Base-by-base conservation (phyloP, 2,329 filamentous ascomycete species). In the Aspergillus floridensis region DNA sequence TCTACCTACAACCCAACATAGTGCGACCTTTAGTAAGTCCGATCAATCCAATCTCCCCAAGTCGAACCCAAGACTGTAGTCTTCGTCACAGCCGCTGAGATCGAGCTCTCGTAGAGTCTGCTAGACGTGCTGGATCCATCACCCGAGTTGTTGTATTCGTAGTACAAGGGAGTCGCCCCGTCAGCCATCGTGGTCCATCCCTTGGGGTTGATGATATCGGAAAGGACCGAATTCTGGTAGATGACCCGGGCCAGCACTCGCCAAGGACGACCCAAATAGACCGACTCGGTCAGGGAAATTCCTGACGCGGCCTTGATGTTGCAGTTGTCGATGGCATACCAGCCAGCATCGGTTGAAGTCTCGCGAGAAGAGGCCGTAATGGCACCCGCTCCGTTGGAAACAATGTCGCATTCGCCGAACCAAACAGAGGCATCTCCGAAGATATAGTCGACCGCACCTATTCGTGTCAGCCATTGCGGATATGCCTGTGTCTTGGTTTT, bases 191-290 rank as follows among this genome's bases (percentile, higher is more conserved):
- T 67, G 2, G 70, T 72, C 73, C 73, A 75, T 5, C 72, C 72
- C 32, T 64, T 66, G 1, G 70, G 54, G 57, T 73, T 71, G 22
- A 75, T 68, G 41, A 74, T 62, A 46, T 65, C 63, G 1, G 66
- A 62, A 21, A 74, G 59, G 0, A 61, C 58, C 1, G 67, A 72
- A 35, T 73, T 69, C 57, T 74, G 70, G 44, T 71, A 74, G 19
- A 75, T 74, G 4, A 74, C 73, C 1, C 72, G 66, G 6, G 72
- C 68, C n/a, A 72, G 65, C 1, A 66, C 68, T 8, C 71, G 62
- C 72, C 72, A 75, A 3, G 72, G 73, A 0, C 73, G 69, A 8
- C 73, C 73, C 14, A 75, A 66, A 54, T 73, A 75, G 0, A 72
- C 70, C 5, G 65, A 49, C 0, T 68, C 67, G 0, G 65, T 58